Evolutionary conservation across 768 basidiomycete genomes (phyloP).

Genomic region (Cystofilobasidium capitatum): DNA sequence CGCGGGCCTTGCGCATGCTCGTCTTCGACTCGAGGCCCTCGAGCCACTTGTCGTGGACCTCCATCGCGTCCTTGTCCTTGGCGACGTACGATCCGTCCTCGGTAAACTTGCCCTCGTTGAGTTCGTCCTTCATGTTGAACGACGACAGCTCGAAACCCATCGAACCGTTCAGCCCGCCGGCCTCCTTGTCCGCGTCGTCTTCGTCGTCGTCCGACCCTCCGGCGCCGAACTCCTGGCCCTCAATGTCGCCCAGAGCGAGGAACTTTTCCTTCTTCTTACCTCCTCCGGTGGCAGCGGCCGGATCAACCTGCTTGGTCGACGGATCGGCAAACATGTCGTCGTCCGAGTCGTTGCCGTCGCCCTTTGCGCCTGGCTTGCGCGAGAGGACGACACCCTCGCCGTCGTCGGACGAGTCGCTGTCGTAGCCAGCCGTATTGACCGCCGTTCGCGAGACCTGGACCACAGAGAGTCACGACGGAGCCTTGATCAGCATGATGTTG

Average conservation of each 20-base stretch:
- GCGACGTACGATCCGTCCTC: constrained; percentile 75
- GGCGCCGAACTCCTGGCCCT: constrained; percentile 77
- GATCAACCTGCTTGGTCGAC: constrained; percentile 33
- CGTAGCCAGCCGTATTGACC: constrained; percentile 78
- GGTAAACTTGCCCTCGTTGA: constrained; percentile 95
- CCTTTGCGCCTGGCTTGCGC: constrained; percentile 44
- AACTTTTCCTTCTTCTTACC: constrained; percentile 48
- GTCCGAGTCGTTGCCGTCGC: constrained; percentile 40
- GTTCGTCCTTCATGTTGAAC: constrained; percentile 99
- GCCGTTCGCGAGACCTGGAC: constrained; percentile 52
- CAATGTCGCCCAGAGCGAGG: constrained; percentile 84
- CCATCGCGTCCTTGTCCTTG: constrained; percentile 77
- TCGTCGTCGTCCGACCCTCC: constrained; percentile 34
- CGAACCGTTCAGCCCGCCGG: constrained; percentile 39
- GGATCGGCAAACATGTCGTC: constrained; percentile 40
- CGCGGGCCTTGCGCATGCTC: constrained; percentile 68
- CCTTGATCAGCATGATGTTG: not conserved
- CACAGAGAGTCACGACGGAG: too few relatives aligned
- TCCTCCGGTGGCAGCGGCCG: not conserved
- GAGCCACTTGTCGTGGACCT: constrained; percentile 91
- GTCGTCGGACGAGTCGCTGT: constrained; percentile 88
- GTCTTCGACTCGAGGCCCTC: constrained; percentile 68
- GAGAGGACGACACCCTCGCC: constrained; percentile 87
- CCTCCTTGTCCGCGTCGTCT: constrained; percentile 52
- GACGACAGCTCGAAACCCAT: constrained; percentile 92